Base-by-base conservation (phyloP, 495 filamentous ascomycete species). In the Tuber melanosporum region DNA sequence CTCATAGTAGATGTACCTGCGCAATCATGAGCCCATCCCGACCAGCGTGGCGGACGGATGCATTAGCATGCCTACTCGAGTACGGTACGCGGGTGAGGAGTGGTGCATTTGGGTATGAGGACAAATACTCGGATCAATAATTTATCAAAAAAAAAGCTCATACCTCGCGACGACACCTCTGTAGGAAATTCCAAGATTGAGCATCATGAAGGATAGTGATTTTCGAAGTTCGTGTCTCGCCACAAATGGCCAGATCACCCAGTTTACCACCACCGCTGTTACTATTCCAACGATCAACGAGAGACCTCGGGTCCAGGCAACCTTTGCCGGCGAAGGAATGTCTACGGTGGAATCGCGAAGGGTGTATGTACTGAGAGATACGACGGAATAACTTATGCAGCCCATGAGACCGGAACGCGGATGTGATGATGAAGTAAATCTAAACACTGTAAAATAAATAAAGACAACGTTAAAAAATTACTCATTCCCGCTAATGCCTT, bases 181-280 rank as follows among this genome's bases (percentile, higher is more conserved):
- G 80, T 90, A 90, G 20, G 88, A 84, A 75, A 90, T 86, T 49
- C 87, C 87, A 42, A 85, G 83, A 77, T 89, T 88, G 20, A 90
- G 85, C 76, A 90, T 84, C 87, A 88, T 89, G 12, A 85, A 77
- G 12, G 88, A 86, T 9, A 89, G 74, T 0, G 88, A 87, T 75
- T 90, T 89, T 43, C 88, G 82, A 26, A 90, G 85, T 76, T 90
- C 88, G 80, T 90, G 88, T 12, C 88, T 83, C 32, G 88, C 88
- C 8, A 90, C 85, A 71, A 90, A 90, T 62, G 88, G 88, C 88
- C 88, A 90, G 32, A 90, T 83, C 12, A 88, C 73, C 88, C 88
- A 90, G 79, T 89, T 90, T 15, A 89, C 85, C 1, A 87, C 75
- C 26, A 90, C 83, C 4, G 88, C 86, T 0, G 85, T 84, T 0